Conservation (phyloP, 2,329 filamentous ascomycete species). For the Neospermospora avenae region DNA sequence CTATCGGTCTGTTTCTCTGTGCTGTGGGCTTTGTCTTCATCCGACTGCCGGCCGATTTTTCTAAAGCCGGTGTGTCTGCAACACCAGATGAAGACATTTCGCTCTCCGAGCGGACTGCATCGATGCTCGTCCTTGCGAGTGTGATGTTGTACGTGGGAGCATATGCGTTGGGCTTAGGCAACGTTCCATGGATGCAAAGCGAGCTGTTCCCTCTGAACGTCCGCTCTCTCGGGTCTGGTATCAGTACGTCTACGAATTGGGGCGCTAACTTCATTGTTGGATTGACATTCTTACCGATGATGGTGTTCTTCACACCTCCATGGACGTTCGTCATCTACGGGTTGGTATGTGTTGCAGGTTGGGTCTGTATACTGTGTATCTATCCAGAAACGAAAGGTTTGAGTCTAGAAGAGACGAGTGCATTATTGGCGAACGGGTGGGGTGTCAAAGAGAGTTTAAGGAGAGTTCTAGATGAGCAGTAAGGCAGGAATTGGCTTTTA, state of each 20-base stretch:
- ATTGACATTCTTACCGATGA: slow-evolving; percentile 82
- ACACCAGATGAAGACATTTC: slow-evolving; percentile 23
- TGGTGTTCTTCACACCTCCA: slow-evolving; percentile 68
- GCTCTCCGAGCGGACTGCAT: slow-evolving; percentile 36
- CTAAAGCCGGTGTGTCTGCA: slow-evolving; percentile 29
- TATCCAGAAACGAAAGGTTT: slow-evolving; percentile 87
- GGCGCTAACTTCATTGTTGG: slow-evolving; percentile 81
- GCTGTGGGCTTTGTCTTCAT: slow-evolving; percentile 68
- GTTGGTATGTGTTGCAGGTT: slow-evolving; percentile 64
- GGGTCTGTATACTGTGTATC: slow-evolving; percentile 64
- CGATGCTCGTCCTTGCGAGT: slow-evolving; percentile 63
- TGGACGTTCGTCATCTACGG: slow-evolving; percentile 85
- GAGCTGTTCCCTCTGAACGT: slow-evolving; percentile 82
- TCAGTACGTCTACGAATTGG: slow-evolving; percentile 85
- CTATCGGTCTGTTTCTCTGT: slow-evolving; percentile 65
- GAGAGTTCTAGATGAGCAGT: slow-evolving; percentile 6
- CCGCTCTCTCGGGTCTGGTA: slow-evolving; percentile 66
- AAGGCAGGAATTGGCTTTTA: neutral
- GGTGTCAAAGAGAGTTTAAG: slow-evolving; percentile 54
- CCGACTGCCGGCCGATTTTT: slow-evolving; percentile 30
- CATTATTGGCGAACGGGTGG: slow-evolving; percentile 69
- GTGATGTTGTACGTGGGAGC: slow-evolving; percentile 81
- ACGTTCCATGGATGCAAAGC: slow-evolving; percentile 94
- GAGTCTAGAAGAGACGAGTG: slow-evolving; percentile 75
- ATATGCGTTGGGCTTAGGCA: slow-evolving; percentile 85